Base-by-base conservation (phyloP, 163 green algal species). In the Dunaliella salina region DNA sequence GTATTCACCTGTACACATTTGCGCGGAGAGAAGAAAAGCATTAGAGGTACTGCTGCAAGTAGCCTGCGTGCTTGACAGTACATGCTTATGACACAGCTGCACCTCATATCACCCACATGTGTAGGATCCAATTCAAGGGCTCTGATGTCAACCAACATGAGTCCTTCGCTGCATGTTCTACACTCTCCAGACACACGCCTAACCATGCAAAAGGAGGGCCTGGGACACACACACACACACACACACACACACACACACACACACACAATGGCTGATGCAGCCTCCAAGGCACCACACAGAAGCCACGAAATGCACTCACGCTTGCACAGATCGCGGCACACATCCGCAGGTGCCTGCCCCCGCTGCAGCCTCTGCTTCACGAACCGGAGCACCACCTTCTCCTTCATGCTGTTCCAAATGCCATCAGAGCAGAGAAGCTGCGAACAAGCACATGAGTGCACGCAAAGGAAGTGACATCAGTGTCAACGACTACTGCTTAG, bases 331-430 rank as follows among this genome's bases (percentile, higher is more conserved):
- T 81, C 63, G 4, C 24, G n/a, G 22, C 33, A 80, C 59, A 85
- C 33, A 26, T 81, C 30, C 5, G 63, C 83, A 33, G 83, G 83
- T 17, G 63, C n/a, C 33, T 81, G 17, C 0, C 83, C 83, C 0
- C 59, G 30, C 63, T 33, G 30, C 63, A 85, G 83, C 33, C 34
- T 63, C 57, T 80, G 63, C 30, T 35, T 33, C 63, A 85, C 83
- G 24, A 85, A 85, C 17, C 83, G 83, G 57, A 85, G 83, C 83
- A 85, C 83, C 83, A 72, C 83, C 4, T 30, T 67, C 63, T 85
- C 83, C 63, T 67, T 63, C 83, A 85, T 69, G 83, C 83, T 85
- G 83, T 85, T 85, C 83, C 83, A 85, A 20, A 85, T 71, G 63
- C 83, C 83, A 22, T 85, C 83, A 3, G 83, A 85, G 83, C 83